These are phyloP conservation scores for Penicillium silybi DNA, from an alignment of 495 filamentous ascomycete species.

Conservation along the genomic window DNA sequence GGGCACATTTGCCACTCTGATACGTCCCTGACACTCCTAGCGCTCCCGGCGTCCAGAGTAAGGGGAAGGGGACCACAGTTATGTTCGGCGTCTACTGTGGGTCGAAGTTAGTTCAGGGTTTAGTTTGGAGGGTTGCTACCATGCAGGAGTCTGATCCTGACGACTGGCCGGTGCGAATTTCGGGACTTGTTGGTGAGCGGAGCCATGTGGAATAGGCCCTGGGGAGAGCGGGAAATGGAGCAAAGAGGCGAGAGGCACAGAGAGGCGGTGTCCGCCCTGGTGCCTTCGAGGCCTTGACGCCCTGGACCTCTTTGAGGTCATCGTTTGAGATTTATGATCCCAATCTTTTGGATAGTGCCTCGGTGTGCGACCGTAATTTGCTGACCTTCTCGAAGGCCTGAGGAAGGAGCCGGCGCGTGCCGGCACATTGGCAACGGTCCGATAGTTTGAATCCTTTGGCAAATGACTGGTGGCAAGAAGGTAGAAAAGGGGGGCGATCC, in stretches of 20 bases:
- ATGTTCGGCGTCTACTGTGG: conserved; percentile 18
- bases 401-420: conserved; percentile 19
- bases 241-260: background rate
- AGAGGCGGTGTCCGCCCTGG: background rate
- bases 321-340: conserved; percentile 9
- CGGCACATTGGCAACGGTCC: conserved; percentile 18
- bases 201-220: background rate
- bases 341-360: background rate
- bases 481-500: conserved; percentile 8
- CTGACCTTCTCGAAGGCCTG: conserved; percentile 22
- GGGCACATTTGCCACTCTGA: background rate
- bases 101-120: conserved; percentile 2
- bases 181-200: background rate
- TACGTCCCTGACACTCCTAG: background rate
- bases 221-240: background rate
- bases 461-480: conserved; percentile 13
- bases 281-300: background rate
- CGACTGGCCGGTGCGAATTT: background rate
- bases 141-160: conserved; percentile 1
- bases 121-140: background rate
- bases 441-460: conserved; percentile 15
- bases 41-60: background rate
- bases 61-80: background rate
- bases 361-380: conserved; percentile 1
- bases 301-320: background rate